Percentiles rank a stretch among this genome's conserved stretches.
phyloP scores from a whole-genome alignment of 805 yeast genomes.

The Myxozyma kluyveri region DNA sequence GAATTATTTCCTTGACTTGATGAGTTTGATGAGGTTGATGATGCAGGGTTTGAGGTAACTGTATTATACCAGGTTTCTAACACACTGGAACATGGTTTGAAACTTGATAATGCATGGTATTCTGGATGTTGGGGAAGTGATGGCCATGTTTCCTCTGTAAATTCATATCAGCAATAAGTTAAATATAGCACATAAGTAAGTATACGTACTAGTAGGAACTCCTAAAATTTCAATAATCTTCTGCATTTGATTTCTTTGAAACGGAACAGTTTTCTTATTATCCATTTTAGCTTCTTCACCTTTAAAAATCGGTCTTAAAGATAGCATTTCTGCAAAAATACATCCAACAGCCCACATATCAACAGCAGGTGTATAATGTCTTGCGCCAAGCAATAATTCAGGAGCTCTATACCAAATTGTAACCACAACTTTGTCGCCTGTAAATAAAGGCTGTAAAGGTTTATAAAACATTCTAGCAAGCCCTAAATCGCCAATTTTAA shows the following conservation, averaged over 20 bases:
- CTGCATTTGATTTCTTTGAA: slow-evolving; percentile 87
- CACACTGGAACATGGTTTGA: slow-evolving; percentile 63
- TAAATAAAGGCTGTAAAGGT: slow-evolving; percentile 66
- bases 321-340: slow-evolving; percentile 80
- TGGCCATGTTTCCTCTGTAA: slow-evolving; percentile 65
- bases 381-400: slow-evolving; percentile 47
- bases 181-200: not conserved
- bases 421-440: slow-evolving; percentile 42
- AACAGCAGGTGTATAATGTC: slow-evolving; percentile 48
- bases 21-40: slow-evolving; percentile 32
- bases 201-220: slow-evolving; percentile 56
- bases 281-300: slow-evolving; percentile 98
- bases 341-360: slow-evolving; percentile 61
- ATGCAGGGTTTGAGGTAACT: slow-evolving; percentile 64
- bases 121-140: slow-evolving; percentile 79
- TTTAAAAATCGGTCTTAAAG: slow-evolving; percentile 88
- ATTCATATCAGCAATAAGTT: too few relatives aligned
- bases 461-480: slow-evolving; percentile 46
- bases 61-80: slow-evolving; percentile 82
- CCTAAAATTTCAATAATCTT: slow-evolving; percentile 93
- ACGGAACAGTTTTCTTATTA: slow-evolving; percentile 87
- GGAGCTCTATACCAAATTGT: slow-evolving; percentile 57
- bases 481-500: slow-evolving; percentile 89
- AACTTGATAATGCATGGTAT: slow-evolving; percentile 55
- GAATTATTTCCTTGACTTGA: not conserved